Evolutionary conservation across 2,329 filamentous ascomycete species (phyloP), one percentile per base, ranked within the genome.

Genomic region (Sporothrix luriei): DNA sequence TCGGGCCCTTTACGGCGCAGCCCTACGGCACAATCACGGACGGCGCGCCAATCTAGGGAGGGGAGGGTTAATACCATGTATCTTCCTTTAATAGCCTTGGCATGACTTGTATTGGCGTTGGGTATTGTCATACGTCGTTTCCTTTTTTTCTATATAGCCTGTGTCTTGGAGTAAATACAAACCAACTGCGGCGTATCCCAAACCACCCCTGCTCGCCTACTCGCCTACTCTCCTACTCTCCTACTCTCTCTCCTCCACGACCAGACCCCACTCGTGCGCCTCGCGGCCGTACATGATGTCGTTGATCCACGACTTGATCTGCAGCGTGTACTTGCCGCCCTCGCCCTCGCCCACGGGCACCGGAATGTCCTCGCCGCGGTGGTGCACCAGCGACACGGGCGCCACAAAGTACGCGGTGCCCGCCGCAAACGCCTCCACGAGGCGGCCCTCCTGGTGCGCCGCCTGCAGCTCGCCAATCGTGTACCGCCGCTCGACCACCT

Each of bases 351-450:
- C 81, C 82, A 90, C 87, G 66, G 87, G 84, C 70, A 92, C 85
- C 73, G 83, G 76, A 71, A 92, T 82, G 72, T 91, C 86, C 70
- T 84, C 79, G 67, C 87, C 87, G 52, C 87, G 86, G 80, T 91
- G 90, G 78, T 90, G 86, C 76, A 93, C 89, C 64, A 86, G 81
- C 6, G 87, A 89, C 62, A 93, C 84, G 66, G 90, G 86, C 72
- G 85, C 87, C 76, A 93, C 85, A 75, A 92, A 93, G 83, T 84
- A 92, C 87, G 94, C 94, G 72, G 94, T 97, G 21, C 94, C 94
- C 46, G 91, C 88, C 9, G 91, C 92, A 77, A 97, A 97, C 1
- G 92, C 87, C 81, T 97, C 94, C 11, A 97, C 78, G 55, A 97
- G 79, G 2, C 93, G 84, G 2, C 91, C 93, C 76, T 97, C 92